These are phyloP conservation scores for Kewa caespitosa DNA, from an alignment of 179 eudicot genomes.

Conservation along the genomic window DNA sequence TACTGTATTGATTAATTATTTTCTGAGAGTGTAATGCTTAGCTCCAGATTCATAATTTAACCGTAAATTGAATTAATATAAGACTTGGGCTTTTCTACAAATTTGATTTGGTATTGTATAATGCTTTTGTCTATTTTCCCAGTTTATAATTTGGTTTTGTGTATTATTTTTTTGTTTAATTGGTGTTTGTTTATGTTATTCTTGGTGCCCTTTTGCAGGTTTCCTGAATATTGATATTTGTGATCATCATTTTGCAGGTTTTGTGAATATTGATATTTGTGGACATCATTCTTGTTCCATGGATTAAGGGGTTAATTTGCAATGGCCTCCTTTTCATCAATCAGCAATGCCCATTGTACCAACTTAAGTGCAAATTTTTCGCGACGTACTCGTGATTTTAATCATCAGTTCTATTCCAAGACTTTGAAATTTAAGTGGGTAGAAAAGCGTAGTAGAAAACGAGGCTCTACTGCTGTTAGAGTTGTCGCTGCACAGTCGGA, in stretches of 20 bases:
- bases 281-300: background rate
- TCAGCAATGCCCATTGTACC: conserved; percentile 17
- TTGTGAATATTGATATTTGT: conserved; percentile 7
- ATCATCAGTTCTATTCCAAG: background rate
- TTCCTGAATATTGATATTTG: conserved; percentile 10
- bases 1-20: background rate
- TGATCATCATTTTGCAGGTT: conserved; percentile 9
- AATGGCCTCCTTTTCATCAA: conserved; percentile 32
- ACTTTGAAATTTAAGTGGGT: conserved; percentile 21
- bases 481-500: conserved; percentile 27
- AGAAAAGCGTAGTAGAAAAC: conserved; percentile 21
- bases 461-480: conserved; percentile 22
- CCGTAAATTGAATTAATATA: background rate
- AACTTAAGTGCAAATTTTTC: conserved; percentile 13
- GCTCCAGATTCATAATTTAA: background rate
- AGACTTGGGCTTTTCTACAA: background rate
- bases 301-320: conserved; percentile 12
- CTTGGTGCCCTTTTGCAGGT: conserved; percentile 11
- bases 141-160: too few species aligned
- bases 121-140: background rate
- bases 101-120: background rate
- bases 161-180: background rate
- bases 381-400: background rate
- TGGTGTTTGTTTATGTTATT: background rate
- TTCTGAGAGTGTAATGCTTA: background rate